These are phyloP conservation scores for Arachnomyces sp. DNA, from an alignment of 2,329 filamentous ascomycete genomes.

Conservation along the genomic window DNA sequence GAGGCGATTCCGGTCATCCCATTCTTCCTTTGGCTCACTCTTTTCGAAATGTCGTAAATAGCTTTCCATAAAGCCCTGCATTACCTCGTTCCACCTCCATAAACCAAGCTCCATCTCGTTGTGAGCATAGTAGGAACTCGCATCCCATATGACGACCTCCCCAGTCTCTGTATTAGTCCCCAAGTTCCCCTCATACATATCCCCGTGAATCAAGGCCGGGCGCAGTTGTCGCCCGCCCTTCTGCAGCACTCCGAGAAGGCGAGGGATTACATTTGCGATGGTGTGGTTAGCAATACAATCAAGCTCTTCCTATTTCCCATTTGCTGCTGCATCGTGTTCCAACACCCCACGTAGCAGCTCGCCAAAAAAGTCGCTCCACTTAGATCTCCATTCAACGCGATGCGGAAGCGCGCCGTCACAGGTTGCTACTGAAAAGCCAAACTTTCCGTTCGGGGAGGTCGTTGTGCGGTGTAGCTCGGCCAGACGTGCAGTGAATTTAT, in stretches of 20 bases:
- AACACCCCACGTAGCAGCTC: constrained; percentile 13
- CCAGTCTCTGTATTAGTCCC: constrained; percentile 21
- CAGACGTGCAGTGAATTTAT: constrained; percentile 11
- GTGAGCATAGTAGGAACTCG: constrained; percentile 26
- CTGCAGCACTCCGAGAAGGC: constrained; percentile 24
- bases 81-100: too few relatives aligned
- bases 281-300: constrained; percentile 13
- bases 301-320: constrained; percentile 15
- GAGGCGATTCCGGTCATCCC: constrained; percentile 24
- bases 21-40: constrained; percentile 23
- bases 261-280: constrained; percentile 21
- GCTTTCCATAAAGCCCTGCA: too few relatives aligned
- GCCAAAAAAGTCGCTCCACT: constrained; percentile 16
- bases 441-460: constrained; percentile 20
- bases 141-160: constrained; percentile 26
- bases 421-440: constrained; percentile 22
- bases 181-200: constrained; percentile 29
- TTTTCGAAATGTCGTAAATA: constrained; percentile 13
- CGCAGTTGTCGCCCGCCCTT: constrained; percentile 22
- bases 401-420: constrained; percentile 13
- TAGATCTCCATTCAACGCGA: constrained; percentile 12
- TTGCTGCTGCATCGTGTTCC: constrained; percentile 6
- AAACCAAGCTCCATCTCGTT: constrained; percentile 22
- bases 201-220: constrained; percentile 27
- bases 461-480: constrained; percentile 17